Percentiles rank a stretch among this genome's conserved stretches.
phyloP scores from a whole-genome alignment of 129 eudicot genomes.

The carrot (Daucus carota) region DNA sequence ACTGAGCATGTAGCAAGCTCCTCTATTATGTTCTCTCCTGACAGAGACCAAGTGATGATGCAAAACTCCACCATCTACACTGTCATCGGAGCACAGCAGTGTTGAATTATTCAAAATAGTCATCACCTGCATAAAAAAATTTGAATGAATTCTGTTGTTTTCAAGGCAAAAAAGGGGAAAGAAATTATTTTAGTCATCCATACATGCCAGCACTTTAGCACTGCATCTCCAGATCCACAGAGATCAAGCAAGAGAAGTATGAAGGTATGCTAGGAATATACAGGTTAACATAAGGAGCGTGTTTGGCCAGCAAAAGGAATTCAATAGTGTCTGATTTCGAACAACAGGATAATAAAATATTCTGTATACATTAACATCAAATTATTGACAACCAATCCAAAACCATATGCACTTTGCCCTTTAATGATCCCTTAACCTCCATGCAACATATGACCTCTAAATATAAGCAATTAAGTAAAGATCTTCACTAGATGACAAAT shows the following conservation, averaged over 20 bases:
- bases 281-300: background rate
- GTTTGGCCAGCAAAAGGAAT: background rate
- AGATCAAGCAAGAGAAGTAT: background rate
- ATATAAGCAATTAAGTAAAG: background rate
- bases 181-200: no score
- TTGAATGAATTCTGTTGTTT: no score
- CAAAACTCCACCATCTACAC: slow-evolving; percentile 6
- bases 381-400: background rate
- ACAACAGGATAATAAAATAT: background rate
- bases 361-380: background rate
- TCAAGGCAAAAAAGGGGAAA: no score
- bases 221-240: background rate
- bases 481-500: background rate
- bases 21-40: background rate
- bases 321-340: background rate
- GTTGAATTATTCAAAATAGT: slow-evolving; percentile 2
- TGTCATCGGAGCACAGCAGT: background rate
- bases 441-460: background rate
- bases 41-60: background rate
- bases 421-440: background rate
- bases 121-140: slow-evolving; percentile 1
- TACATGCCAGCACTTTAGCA: background rate
- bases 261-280: background rate
- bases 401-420: background rate
- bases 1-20: background rate